phyloP scores from a whole-genome alignment of 495 filamentous ascomycete genomes.

The Penicillium desertorum region DNA sequence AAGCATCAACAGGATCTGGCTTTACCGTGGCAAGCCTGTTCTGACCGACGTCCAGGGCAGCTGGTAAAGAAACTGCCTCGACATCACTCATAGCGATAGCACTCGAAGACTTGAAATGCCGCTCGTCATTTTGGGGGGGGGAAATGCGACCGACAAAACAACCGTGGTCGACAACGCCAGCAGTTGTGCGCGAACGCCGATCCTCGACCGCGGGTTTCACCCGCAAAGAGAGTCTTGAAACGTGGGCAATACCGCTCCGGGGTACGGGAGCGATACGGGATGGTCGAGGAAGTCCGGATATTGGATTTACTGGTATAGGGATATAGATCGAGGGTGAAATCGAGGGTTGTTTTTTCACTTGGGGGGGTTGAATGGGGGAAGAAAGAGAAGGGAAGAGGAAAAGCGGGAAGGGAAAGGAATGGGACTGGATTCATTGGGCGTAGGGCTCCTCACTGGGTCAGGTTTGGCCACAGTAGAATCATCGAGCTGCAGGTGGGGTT shows the following conservation, averaged over 20 bases:
- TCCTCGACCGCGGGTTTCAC: conserved; percentile 28
- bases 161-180: conserved; percentile 42
- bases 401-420: conserved; percentile 25
- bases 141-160: conserved; percentile 37
- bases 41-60: conserved; percentile 44
- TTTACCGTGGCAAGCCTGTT: conserved; percentile 39
- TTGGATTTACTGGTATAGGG: conserved; percentile 3
- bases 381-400: conserved; percentile 20
- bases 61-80: conserved; percentile 46
- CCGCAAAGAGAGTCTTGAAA: conserved; percentile 14
- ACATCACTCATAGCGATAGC: conserved; percentile 55
- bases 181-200: conserved; percentile 41
- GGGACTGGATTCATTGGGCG: conserved; percentile 19
- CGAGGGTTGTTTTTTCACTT: background rate
- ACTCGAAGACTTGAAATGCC: conserved; percentile 44
- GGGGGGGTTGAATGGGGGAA: conserved; percentile 19
- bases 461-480: conserved; percentile 16
- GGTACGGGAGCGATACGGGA: conserved; percentile 7
- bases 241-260: conserved; percentile 16
- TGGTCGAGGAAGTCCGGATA: background rate
- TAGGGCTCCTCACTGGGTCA: conserved; percentile 16
- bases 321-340: conserved; percentile 1
- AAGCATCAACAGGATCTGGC: conserved; percentile 32
- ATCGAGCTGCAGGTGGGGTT: conserved; percentile 11
- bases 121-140: conserved; percentile 53